A percentile compares a stretch with the other conserved stretches of the same genome.
Evolutionary conservation across 176 grass and related monocot genomes (phyloP).

Genomic region (Triticum dicoccoides): DNA sequence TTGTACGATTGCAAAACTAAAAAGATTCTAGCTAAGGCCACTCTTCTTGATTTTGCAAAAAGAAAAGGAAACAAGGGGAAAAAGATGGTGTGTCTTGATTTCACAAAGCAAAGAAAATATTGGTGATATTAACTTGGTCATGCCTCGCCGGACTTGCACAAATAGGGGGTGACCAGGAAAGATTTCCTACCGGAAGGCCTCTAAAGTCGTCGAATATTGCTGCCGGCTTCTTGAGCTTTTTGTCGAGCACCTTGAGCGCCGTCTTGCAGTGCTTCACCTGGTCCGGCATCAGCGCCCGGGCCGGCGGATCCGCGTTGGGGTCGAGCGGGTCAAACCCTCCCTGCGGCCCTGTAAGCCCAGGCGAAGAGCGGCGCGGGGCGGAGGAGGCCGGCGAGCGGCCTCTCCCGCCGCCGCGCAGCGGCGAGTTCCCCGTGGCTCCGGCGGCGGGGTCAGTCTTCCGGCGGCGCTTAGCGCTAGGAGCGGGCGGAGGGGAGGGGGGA

Average conservation of each 20-base stretch:
- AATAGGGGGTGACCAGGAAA: background rate
- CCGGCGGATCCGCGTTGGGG: slow-evolving; percentile 7
- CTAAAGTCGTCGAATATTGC: slow-evolving; percentile 45
- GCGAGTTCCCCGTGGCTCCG: slow-evolving; percentile 25
- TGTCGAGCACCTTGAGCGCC: slow-evolving; percentile 51
- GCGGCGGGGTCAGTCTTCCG: slow-evolving; percentile 6
- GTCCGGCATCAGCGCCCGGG: background rate
- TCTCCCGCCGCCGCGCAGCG: background rate
- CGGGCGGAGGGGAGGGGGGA: slow-evolving; percentile 22
- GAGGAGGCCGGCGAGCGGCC: background rate
- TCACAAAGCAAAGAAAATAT: background rate
- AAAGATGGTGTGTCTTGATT: background rate
- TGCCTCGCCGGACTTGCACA: background rate
- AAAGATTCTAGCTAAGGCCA: background rate
- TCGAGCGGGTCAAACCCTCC: slow-evolving; percentile 12
- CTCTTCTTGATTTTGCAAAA: background rate
- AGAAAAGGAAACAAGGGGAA: background rate
- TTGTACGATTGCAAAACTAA: background rate
- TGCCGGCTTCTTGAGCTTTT: slow-evolving; percentile 36
- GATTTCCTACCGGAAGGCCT: slow-evolving; percentile 45
- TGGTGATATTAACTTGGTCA: background rate
- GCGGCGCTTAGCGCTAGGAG: slow-evolving; percentile 28
- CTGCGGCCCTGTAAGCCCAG: background rate
- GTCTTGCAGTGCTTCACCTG: slow-evolving; percentile 49
- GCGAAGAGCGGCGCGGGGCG: background rate